phyloP scores from a whole-genome alignment of 2,329 filamentous ascomycete species.

The Colletotrichum tropicale region DNA sequence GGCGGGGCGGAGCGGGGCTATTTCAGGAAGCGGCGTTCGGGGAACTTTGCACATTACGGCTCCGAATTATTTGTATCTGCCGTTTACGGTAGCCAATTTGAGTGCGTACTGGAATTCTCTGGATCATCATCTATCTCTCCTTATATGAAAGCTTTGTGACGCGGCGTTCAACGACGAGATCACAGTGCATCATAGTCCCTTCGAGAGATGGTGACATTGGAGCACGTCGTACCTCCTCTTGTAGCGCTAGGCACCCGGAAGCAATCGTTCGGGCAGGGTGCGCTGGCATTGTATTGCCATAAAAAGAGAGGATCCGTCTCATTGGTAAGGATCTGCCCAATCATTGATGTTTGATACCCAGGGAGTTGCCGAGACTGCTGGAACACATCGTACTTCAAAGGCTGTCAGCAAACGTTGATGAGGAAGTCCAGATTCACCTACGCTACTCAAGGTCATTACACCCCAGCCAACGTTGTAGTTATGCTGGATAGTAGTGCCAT shows the following conservation, averaged over 20 bases:
- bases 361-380: conserved; percentile 40
- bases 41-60: background rate
- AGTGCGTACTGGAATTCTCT: background rate
- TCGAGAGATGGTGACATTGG: background rate
- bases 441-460: conserved; percentile 9
- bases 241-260: background rate
- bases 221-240: conserved; percentile 7
- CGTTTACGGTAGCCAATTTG: background rate
- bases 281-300: conserved; percentile 53
- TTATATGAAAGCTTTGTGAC: fast-evolving
- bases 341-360: conserved; percentile 35
- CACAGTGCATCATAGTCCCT: background rate
- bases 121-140: fast-evolving
- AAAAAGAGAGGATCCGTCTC: conserved; percentile 59
- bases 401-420: conserved; percentile 25
- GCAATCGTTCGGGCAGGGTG: conserved; percentile 12
- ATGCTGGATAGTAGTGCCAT: conserved; percentile 53
- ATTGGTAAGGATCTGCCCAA: conserved; percentile 50
- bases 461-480: conserved; percentile 33
- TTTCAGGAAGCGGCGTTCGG: background rate
- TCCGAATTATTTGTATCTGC: background rate
- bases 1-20: background rate
- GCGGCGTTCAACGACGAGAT: background rate
- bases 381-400: conserved; percentile 48
- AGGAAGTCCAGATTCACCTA: background rate